These are phyloP conservation scores for Pseudogymnoascus sp. DNA, from an alignment of 2,329 filamentous ascomycete species.

Conservation along the genomic window DNA sequence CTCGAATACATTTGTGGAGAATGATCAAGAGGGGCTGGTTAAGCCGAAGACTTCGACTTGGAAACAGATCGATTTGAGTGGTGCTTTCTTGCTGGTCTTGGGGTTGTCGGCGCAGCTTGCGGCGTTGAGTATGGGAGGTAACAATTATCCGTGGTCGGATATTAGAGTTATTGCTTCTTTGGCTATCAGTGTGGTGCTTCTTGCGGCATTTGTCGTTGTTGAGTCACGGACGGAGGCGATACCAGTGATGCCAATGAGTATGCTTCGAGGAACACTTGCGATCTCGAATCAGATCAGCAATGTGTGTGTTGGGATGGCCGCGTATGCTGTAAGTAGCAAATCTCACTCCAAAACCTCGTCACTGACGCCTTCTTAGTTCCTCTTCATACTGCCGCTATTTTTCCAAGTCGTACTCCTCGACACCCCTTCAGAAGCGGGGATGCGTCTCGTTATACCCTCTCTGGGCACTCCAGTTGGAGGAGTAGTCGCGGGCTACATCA, in stretches of 20 bases:
- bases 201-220: slow-evolving; percentile 41
- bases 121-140: slow-evolving; percentile 50
- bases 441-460: slow-evolving; percentile 58
- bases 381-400: slow-evolving; percentile 66
- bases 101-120: slow-evolving; percentile 53
- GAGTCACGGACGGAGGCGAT: slow-evolving; percentile 46
- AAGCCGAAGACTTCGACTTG: slow-evolving; percentile 36
- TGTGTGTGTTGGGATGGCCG: slow-evolving; percentile 53
- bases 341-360: background rate
- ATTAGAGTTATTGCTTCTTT: slow-evolving; percentile 43
- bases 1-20: slow-evolving; percentile 1
- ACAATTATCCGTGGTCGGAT: slow-evolving; percentile 47
- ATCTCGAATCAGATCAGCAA: slow-evolving; percentile 53
- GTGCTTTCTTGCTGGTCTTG: slow-evolving; percentile 50
- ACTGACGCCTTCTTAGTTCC: slow-evolving; percentile 38
- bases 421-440: slow-evolving; percentile 57
- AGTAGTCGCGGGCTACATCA: slow-evolving; percentile 50
- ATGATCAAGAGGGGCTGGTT: slow-evolving; percentile 23
- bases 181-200: slow-evolving; percentile 38
- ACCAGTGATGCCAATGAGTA: slow-evolving; percentile 49
- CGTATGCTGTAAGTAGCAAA: slow-evolving; percentile 49
- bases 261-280: slow-evolving; percentile 50
- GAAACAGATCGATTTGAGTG: slow-evolving; percentile 52
- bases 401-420: slow-evolving; percentile 63
- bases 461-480: slow-evolving; percentile 53